Conservation (phyloP, 805 yeast species). For the Wickerhamomyces hampshirensis region DNA sequence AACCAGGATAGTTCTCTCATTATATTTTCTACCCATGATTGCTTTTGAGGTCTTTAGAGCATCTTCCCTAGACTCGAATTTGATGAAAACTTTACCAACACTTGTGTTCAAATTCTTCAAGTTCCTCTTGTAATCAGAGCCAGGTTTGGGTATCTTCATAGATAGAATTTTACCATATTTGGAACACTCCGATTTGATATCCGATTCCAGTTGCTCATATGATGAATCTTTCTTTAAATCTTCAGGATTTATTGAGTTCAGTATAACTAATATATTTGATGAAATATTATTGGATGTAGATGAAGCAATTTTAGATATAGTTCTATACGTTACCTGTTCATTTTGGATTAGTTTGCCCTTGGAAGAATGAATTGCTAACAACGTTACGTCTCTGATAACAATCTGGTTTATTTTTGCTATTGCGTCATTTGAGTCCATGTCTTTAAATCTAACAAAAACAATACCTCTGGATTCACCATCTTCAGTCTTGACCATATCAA, state of each 20-base stretch:
- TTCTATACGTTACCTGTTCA: slow-evolving; percentile 20
- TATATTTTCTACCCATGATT: slow-evolving; percentile 61
- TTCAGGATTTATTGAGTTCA: slow-evolving; percentile 61
- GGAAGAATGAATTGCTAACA: slow-evolving; percentile 36
- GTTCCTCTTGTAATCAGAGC: slow-evolving; percentile 37
- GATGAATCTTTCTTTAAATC: slow-evolving; percentile 51
- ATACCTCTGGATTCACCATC: slow-evolving; percentile 53
- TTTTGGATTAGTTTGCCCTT: slow-evolving; percentile 23
- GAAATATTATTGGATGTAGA: slow-evolving; percentile 6
- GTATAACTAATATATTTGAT: slow-evolving; percentile 53
- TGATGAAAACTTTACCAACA: slow-evolving; percentile 67
- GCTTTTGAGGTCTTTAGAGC: slow-evolving; percentile 53
- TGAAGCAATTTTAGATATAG: slow-evolving; percentile 15
- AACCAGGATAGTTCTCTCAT: slow-evolving; percentile 65
- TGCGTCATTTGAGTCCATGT: slow-evolving; percentile 8
- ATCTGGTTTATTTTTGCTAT: slow-evolving; percentile 30
- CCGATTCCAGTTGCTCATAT: slow-evolving; percentile 45
- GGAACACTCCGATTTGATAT: slow-evolving; percentile 46
- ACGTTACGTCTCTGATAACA: slow-evolving; percentile 30
- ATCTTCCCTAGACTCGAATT: slow-evolving; percentile 46
- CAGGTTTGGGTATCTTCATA: slow-evolving; percentile 58
- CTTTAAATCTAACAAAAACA: slow-evolving; percentile 46
- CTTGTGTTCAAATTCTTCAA: slow-evolving; percentile 45
- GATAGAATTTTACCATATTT: slow-evolving; percentile 47
- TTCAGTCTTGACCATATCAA: slow-evolving; percentile 24